Percentiles rank a stretch among this genome's conserved stretches.
Evolutionary conservation across 2,329 filamentous ascomycete species (phyloP).

Genomic region (Pestalotiopsis sp.): DNA sequence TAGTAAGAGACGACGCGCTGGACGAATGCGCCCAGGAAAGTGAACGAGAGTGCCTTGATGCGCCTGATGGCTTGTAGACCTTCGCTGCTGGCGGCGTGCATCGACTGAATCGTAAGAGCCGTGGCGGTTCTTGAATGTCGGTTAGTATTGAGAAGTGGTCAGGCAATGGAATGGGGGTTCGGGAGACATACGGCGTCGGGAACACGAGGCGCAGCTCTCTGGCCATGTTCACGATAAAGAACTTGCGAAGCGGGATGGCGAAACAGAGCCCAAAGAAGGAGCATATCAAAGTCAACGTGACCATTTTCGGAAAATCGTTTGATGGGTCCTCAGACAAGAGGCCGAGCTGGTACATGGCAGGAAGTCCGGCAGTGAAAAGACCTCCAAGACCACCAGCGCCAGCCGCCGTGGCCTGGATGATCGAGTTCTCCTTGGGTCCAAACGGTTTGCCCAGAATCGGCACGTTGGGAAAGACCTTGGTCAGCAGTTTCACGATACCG

Average conservation of each 20-base stretch:
- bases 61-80: conserved; percentile 55
- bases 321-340: conserved; percentile 48
- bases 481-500: conserved; percentile 53
- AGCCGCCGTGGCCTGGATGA: conserved; percentile 56
- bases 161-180: neutral
- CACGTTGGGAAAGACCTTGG: conserved; percentile 43
- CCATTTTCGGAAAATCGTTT: conserved; percentile 59
- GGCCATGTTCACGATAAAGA: conserved; percentile 69
- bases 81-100: conserved; percentile 58
- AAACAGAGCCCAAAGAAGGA: conserved; percentile 69
- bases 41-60: conserved; percentile 52
- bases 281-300: conserved; percentile 63
- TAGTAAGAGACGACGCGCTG: conserved; percentile 61
- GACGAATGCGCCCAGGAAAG: conserved; percentile 50
- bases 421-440: conserved; percentile 61
- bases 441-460: conserved; percentile 58
- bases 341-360: conserved; percentile 56
- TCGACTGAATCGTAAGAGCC: conserved; percentile 60
- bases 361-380: conserved; percentile 59
- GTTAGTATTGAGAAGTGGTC: neutral
- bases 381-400: conserved; percentile 56
- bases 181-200: conserved; percentile 41
- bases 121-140: conserved; percentile 46
- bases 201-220: conserved; percentile 62
- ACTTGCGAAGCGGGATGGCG: conserved; percentile 65